phyloP scores from a whole-genome alignment of 192 early-diverging fungal genomes.

The Coemansia sp. region DNA sequence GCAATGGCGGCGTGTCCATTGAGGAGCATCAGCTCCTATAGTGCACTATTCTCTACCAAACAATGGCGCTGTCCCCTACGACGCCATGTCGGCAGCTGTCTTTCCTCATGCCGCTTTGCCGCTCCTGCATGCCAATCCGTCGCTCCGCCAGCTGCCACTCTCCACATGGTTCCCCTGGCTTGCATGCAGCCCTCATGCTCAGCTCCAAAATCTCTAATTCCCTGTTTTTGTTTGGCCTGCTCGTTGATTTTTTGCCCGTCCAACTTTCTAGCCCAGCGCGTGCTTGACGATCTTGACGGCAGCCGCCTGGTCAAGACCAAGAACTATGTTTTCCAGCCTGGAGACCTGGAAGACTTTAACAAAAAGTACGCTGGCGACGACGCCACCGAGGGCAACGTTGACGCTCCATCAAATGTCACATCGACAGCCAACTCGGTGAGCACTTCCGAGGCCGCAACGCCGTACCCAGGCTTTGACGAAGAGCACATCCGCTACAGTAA shows the following conservation, averaged over 20 bases:
- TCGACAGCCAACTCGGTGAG: conserved; percentile 15
- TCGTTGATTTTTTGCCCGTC: conserved; percentile 2
- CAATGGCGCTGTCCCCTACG: neutral
- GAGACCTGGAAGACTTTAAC: conserved; percentile 47
- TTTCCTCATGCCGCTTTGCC: neutral
- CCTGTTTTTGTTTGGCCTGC: neutral
- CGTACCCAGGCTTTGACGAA: conserved; percentile 46
- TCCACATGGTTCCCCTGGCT: neutral
- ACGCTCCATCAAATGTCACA: conserved; percentile 1
- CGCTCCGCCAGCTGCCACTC: neutral
- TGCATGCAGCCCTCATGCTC: neutral
- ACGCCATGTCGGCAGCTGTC: neutral
- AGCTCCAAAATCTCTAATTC: neutral
- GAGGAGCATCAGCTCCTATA: neutral
- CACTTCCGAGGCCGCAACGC: conserved; percentile 33
- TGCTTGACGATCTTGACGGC: conserved; percentile 41
- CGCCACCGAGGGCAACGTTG: neutral
- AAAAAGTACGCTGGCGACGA: conserved; percentile 41
- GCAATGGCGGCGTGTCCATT: neutral
- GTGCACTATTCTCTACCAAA: neutral
- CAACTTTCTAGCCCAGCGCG: conserved; percentile 38
- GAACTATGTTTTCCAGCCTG: conserved; percentile 38
- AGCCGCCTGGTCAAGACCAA: conserved; percentile 42
- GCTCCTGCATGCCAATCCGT: conserved; percentile 2
- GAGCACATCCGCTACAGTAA: conserved; percentile 55